Conservation (phyloP, 2,329 filamentous ascomycete species). For the Penicillium concentricum region DNA sequence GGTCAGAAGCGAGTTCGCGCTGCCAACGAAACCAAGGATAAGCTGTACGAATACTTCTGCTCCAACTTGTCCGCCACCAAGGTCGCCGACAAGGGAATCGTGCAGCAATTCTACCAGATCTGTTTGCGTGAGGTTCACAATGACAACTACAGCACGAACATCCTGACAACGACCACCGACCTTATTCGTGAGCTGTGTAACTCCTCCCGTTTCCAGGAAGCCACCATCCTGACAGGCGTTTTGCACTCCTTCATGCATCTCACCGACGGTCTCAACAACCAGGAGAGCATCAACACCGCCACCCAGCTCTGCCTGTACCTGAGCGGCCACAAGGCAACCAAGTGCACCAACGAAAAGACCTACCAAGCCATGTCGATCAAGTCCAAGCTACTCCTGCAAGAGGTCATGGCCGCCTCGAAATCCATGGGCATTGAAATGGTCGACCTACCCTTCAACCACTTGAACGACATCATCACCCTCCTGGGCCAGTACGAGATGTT, state of each 20-base stretch:
- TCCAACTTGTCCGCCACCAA: slow-evolving; percentile 30
- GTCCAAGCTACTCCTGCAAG: slow-evolving; percentile 35
- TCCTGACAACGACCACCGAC: slow-evolving; percentile 28
- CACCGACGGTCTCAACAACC: slow-evolving; percentile 32
- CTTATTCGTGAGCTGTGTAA: slow-evolving; percentile 34
- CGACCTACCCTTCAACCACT: slow-evolving; percentile 34
- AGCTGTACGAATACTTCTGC: slow-evolving; percentile 41
- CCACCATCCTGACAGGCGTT: slow-evolving; percentile 34
- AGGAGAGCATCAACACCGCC: slow-evolving; percentile 35
- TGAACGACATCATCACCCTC: slow-evolving; percentile 39
- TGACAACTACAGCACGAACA: slow-evolving; percentile 32
- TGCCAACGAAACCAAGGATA: slow-evolving; percentile 32
- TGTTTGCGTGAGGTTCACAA: slow-evolving; percentile 33
- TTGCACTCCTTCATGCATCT: slow-evolving; percentile 37
- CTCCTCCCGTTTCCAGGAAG: slow-evolving; percentile 32
- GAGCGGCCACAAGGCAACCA: slow-evolving; percentile 33
- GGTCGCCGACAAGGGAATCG: slow-evolving; percentile 26
- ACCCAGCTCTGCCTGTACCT: slow-evolving; percentile 40
- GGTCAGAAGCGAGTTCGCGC: slow-evolving; percentile 32
- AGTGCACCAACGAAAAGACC: slow-evolving; percentile 28
- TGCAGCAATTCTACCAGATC: slow-evolving; percentile 35
- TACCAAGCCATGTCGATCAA: slow-evolving; percentile 33
- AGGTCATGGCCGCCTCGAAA: slow-evolving; percentile 32
- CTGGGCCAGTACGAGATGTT: slow-evolving; percentile 41
- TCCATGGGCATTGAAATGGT: slow-evolving; percentile 34